Evolutionary conservation across 2,329 filamentous ascomycete genomes (phyloP).

Genomic region (Colletotrichum simmondsii): DNA sequence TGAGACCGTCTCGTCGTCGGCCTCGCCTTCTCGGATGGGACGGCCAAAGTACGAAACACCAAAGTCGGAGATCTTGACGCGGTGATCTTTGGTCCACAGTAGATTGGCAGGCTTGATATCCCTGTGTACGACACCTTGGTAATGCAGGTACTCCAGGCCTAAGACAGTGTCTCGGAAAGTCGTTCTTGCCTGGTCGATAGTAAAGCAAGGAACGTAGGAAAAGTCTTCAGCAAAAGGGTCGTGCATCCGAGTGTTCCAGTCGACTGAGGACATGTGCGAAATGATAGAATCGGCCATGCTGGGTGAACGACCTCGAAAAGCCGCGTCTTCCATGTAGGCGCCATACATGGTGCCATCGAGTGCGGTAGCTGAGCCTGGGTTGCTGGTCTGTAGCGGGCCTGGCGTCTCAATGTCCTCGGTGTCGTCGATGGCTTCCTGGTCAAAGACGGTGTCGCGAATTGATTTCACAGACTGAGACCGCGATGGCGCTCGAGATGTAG

Average conservation of each 20-base stretch:
- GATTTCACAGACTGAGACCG: slow-evolving; percentile 60
- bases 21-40: slow-evolving; percentile 84
- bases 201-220: slow-evolving; percentile 93
- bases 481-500: slow-evolving; percentile 59
- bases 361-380: slow-evolving; percentile 63
- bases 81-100: slow-evolving; percentile 84
- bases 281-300: slow-evolving; percentile 84
- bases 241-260: slow-evolving; percentile 67
- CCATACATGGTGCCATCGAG: slow-evolving; percentile 85
- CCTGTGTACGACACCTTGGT: slow-evolving; percentile 84
- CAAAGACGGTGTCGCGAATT: slow-evolving; percentile 33
- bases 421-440: slow-evolving; percentile 23
- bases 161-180: slow-evolving; percentile 94
- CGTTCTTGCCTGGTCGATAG: slow-evolving; percentile 81
- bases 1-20: slow-evolving; percentile 77
- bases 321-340: slow-evolving; percentile 68
- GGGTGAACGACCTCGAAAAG: slow-evolving; percentile 74
- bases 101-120: slow-evolving; percentile 93
- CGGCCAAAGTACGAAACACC: slow-evolving; percentile 97
- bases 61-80: slow-evolving; percentile 98
- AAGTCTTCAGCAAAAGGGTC: slow-evolving; percentile 85
- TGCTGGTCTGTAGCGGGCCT: slow-evolving; percentile 60
- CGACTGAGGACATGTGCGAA: slow-evolving; percentile 75
- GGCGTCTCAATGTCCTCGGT: slow-evolving; percentile 68
- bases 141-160: slow-evolving; percentile 92